phyloP scores from a whole-genome alignment of 2,329 filamentous ascomycete species.

The Cladosporium sp. region DNA sequence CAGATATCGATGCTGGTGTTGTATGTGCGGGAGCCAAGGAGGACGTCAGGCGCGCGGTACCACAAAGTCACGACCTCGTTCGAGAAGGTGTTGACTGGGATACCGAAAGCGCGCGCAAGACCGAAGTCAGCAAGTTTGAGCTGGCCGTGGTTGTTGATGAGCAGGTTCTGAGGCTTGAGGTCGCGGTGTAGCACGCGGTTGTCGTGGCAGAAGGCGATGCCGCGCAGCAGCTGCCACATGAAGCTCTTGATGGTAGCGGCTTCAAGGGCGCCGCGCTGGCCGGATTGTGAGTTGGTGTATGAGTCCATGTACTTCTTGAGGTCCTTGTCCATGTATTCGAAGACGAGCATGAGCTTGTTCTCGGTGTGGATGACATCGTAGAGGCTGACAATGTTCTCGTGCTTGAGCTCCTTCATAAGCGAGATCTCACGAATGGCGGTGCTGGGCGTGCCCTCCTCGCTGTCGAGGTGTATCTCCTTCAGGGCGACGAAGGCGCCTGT shows the following conservation, averaged over 20 bases:
- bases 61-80: slow-evolving; percentile 97
- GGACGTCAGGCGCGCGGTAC: slow-evolving; percentile 94
- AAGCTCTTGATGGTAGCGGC: slow-evolving; percentile 93
- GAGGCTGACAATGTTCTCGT: slow-evolving; percentile 94
- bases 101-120: slow-evolving; percentile 88
- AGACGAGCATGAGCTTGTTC: slow-evolving; percentile 99
- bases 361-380: slow-evolving; percentile 99
- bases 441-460: slow-evolving; percentile 93
- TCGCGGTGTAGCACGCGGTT: slow-evolving; percentile 95
- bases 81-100: slow-evolving; percentile 95
- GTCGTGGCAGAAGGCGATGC: slow-evolving; percentile 96
- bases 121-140: slow-evolving; percentile 94
- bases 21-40: slow-evolving; percentile 90
- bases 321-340: slow-evolving; percentile 98
- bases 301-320: slow-evolving; percentile 97
- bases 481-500: slow-evolving; percentile 94
- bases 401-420: slow-evolving; percentile 98
- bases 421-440: slow-evolving; percentile 98
- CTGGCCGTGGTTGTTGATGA: slow-evolving; percentile 87
- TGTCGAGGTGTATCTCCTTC: slow-evolving; percentile 98
- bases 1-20: slow-evolving; percentile 99
- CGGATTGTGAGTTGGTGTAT: slow-evolving; percentile 53
- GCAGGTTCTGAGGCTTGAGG: slow-evolving; percentile 90
- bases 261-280: slow-evolving; percentile 84
- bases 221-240: slow-evolving; percentile 95